phyloP scores from a whole-genome alignment of 1,139 yeast species.

The Taphrina communis region DNA sequence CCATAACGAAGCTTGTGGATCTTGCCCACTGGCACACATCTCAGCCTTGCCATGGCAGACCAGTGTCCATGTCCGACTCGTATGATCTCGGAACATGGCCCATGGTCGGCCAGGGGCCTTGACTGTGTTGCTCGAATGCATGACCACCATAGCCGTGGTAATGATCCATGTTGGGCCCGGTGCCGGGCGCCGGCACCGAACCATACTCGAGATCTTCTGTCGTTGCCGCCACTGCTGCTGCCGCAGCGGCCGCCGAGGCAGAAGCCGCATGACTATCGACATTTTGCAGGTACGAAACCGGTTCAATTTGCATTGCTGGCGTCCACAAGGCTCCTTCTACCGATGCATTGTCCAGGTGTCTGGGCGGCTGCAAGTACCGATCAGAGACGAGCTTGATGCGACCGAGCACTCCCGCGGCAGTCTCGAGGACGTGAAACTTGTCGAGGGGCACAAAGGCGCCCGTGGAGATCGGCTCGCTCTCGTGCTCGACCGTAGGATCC shows the following conservation, averaged over 20 bases:
- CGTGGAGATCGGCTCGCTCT: neutral
- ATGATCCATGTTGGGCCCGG: too few species aligned
- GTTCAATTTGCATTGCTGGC: neutral
- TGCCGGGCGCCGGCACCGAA: neutral
- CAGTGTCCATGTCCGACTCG: neutral
- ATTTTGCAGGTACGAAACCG: neutral
- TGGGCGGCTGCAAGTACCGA: neutral
- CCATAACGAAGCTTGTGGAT: too few species aligned
- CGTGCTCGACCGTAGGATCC: slow-evolving; percentile 3
- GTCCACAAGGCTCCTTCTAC: neutral
- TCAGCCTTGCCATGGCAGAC: neutral
- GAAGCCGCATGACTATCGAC: neutral
- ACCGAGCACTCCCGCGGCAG: slow-evolving; percentile 29
- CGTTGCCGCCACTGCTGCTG: too few species aligned
- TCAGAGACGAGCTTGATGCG: slow-evolving; percentile 10
- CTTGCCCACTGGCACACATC: too few species aligned
- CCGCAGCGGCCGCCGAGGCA: too few species aligned
- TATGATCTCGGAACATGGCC: neutral
- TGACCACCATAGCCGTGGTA: too few species aligned
- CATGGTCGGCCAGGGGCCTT: slow-evolving; percentile 1
- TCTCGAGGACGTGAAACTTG: slow-evolving; percentile 19
- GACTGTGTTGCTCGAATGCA: neutral
- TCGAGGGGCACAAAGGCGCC: slow-evolving; percentile 17
- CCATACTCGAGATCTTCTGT: neutral
- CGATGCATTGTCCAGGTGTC: too few species aligned